A percentile compares a stretch with the other conserved stretches of the same genome.
Evolutionary conservation across 345 rosid genomes (phyloP).

Genomic region (Sisymbrium altissimum): DNA sequence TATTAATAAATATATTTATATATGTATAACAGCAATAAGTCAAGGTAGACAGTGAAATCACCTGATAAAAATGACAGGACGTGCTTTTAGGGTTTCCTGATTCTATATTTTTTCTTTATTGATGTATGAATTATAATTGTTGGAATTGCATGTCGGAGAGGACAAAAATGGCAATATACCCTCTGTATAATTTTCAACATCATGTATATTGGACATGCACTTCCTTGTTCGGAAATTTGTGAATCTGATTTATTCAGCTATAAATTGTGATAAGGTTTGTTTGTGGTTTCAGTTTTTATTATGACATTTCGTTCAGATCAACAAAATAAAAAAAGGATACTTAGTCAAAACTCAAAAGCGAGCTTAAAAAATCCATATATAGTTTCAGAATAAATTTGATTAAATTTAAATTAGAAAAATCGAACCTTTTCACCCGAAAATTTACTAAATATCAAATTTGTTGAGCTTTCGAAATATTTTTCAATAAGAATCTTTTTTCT

Average conservation of each 20-base stretch:
- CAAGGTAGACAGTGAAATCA: constrained; percentile 33
- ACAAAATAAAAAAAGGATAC: neutral
- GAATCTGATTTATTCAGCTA: constrained; percentile 9
- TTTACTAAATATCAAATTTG: neutral
- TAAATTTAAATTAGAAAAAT: neutral
- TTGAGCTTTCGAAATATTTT: neutral
- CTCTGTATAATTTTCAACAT: neutral
- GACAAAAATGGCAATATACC: constrained; percentile 16
- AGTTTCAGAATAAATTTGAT: neutral
- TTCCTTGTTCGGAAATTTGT: neutral
- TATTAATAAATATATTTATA: neutral
- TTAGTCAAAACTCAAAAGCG: neutral
- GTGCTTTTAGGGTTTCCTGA: constrained; percentile 32
- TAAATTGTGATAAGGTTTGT: neutral
- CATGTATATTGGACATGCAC: neutral
- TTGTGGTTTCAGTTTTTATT: neutral
- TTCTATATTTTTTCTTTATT: constrained; percentile 12
- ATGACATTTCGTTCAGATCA: neutral
- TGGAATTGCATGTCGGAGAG: constrained; percentile 7
- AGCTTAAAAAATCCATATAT: neutral
- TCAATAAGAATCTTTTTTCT: neutral
- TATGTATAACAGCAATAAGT: constrained; percentile 17
- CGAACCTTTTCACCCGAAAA: neutral
- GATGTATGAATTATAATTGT: constrained; percentile 10
- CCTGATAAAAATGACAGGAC: constrained; percentile 43